Base-by-base conservation (phyloP, 257 asterid species). In the Agastache rugosa region DNA sequence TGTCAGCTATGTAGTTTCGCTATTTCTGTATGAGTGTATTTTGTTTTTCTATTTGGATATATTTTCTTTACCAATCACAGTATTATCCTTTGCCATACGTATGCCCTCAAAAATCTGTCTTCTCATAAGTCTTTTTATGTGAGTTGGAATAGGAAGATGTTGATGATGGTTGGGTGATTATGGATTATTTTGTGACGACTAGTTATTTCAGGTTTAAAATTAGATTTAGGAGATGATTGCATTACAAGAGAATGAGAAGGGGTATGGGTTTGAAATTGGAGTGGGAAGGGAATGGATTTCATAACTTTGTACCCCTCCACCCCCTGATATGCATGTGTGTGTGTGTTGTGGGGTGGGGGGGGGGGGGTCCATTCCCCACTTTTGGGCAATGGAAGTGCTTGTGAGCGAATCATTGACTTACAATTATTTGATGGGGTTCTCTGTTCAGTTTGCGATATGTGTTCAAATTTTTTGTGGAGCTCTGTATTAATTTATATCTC, bases 141-240 rank as follows among this genome's bases (percentile, higher is more conserved):
- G 34, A 19, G 37, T 68, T 47, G 69, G 51, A 48, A 31, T 64
- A 34, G 72, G 50, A 69, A 50, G 60, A 60, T 3, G 42, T 35
- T 75, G 71, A 14, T 71, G 70, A 69, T 59, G 34, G 29, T 39
- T 39, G 71, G 54, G 66, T 53, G 67, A 20, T 71, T 56, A 60
- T 48, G 42, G 67, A 20, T 71, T 48, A 61, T 50, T 72, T 58
- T 61, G 59, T 60, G 62, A 45, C 29, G 10, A 51, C 20, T 25
- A 34, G 17, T 34, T 22, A 20, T 68, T 63, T 73, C 41, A 35
- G 67, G 69, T 72, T 68, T 42, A 31, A 25, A 44, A 53, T 74
- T 66, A 50, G 75, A 47, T 34, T 50, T 23, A 20, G 19, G 35
- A 2, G 51, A 29, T 63, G 34, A n/a, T 63, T 63, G 27, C 19